A percentile compares a stretch with the other conserved stretches of the same genome.
Evolutionary conservation across 2,329 filamentous ascomycete species (phyloP).

Genomic region (Xylaria sp.): DNA sequence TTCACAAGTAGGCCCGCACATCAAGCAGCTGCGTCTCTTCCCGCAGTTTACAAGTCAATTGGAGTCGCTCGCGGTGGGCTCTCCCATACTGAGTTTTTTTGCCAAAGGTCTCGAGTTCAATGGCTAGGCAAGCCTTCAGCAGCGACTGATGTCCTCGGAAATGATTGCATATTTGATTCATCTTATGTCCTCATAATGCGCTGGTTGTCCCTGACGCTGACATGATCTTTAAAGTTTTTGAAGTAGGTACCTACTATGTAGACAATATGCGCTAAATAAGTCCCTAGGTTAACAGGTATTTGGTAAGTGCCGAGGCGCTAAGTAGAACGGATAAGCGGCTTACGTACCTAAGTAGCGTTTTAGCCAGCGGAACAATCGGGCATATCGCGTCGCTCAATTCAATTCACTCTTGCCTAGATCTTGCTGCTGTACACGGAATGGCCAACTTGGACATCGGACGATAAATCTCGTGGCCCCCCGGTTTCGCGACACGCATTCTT

Average conservation of each 20-base stretch:
- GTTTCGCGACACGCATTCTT: conserved; percentile 14
- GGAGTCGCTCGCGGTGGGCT: no score
- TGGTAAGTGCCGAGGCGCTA: neutral
- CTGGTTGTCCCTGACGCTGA: neutral
- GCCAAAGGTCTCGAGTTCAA: no score
- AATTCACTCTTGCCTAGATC: neutral
- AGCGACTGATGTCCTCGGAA: neutral
- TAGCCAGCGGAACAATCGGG: conserved; percentile 8
- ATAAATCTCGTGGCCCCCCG: neutral
- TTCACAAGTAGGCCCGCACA: no score
- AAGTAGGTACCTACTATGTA: no score
- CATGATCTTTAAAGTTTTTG: no score
- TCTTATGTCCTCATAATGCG: conserved; percentile 41
- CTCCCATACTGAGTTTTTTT: no score
- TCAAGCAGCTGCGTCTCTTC: no score
- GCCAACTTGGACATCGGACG: neutral
- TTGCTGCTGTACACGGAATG: conserved; percentile 1
- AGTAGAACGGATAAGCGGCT: neutral
- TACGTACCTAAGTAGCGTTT: neutral
- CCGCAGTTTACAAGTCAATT: no score
- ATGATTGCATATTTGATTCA: neutral
- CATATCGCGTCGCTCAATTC: neutral
- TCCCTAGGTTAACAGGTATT: no score
- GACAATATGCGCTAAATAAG: no score
- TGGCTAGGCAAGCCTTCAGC: no score